These are phyloP conservation scores for Alternaria conjuncta DNA, from an alignment of 2,329 filamentous ascomycete species.

Conservation along the genomic window DNA sequence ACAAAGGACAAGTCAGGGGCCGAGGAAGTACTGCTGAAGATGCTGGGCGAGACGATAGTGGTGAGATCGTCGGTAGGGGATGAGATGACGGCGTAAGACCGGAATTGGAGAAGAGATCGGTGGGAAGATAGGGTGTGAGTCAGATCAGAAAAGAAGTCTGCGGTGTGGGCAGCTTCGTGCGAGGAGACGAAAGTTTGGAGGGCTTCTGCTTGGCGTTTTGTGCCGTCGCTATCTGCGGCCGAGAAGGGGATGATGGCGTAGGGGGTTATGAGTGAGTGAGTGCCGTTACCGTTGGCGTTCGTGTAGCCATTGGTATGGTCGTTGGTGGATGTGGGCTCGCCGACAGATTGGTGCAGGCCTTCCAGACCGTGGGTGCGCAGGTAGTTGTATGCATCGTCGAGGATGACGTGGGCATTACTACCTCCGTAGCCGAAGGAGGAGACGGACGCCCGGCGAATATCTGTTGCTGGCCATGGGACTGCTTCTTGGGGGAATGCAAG, in stretches of 20 bases:
- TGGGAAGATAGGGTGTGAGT: constrained; percentile 36
- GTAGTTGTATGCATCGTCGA: constrained; percentile 19
- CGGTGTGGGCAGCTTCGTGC: not conserved
- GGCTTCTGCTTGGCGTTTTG: constrained; percentile 1
- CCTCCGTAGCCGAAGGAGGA: constrained; percentile 22
- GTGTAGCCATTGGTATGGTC: not conserved
- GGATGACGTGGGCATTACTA: constrained; percentile 19
- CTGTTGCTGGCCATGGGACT: not conserved
- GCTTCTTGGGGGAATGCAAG: not conserved
- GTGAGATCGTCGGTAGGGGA: constrained; percentile 1
- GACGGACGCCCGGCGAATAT: constrained; percentile 10
- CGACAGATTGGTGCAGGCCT: not conserved
- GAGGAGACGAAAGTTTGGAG: not conserved
- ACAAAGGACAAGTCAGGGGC: constrained; percentile 19
- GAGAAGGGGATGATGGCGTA: constrained; percentile 30
- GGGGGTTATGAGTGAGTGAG: not conserved
- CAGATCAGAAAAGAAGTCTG: constrained; percentile 12
- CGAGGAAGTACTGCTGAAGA: not conserved
- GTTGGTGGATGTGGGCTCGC: not conserved
- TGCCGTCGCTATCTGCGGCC: constrained; percentile 14
- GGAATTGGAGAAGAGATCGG: constrained; percentile 19
- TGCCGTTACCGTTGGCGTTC: not conserved
- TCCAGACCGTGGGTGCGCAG: not conserved
- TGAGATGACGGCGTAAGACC: constrained; percentile 8
- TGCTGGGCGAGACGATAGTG: not conserved